Evolutionary conservation across 2,329 filamentous ascomycete genomes (phyloP).

Genomic region (Paradendryphiella salina): DNA sequence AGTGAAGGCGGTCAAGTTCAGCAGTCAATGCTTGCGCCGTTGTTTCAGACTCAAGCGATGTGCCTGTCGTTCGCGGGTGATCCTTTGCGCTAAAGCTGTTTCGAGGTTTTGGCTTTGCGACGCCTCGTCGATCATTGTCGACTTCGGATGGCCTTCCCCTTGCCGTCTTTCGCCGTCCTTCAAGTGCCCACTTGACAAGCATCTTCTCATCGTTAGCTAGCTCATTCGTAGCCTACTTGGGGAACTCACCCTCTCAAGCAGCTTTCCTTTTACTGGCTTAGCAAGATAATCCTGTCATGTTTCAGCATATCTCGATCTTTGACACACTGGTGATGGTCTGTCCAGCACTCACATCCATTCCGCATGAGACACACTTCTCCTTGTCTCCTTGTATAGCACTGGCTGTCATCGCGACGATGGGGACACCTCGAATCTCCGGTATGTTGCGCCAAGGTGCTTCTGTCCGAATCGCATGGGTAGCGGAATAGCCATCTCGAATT

Average conservation of each 20-base stretch:
- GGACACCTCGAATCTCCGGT: slow-evolving; percentile 61
- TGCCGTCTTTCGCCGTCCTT: slow-evolving; percentile 47
- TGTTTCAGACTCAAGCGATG: slow-evolving; percentile 40
- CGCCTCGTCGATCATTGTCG: slow-evolving; percentile 35
- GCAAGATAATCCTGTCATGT: slow-evolving; percentile 39
- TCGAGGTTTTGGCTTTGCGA: slow-evolving; percentile 18
- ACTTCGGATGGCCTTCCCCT: slow-evolving; percentile 28
- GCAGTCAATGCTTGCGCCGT: slow-evolving; percentile 40
- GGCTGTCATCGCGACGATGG: slow-evolving; percentile 81
- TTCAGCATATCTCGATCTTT: slow-evolving; percentile 24
- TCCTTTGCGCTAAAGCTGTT: slow-evolving; percentile 31
- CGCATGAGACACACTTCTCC: slow-evolving; percentile 71
- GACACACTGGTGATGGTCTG: slow-evolving; percentile 7
- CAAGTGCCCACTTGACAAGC: slow-evolving; percentile 68
- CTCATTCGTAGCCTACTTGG: slow-evolving; percentile 11
- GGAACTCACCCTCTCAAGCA: slow-evolving; percentile 59
- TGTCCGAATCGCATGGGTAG: slow-evolving; percentile 72
- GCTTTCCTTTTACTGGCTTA: slow-evolving; percentile 67
- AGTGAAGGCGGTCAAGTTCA: slow-evolving; percentile 45
- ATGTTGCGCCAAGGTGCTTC: slow-evolving; percentile 66
- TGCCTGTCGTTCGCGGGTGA: slow-evolving; percentile 35
- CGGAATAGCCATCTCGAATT: slow-evolving; percentile 76
- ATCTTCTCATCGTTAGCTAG: slow-evolving; percentile 43
- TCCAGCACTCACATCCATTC: slow-evolving; percentile 63
- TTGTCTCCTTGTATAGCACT: slow-evolving; percentile 76